Percentiles rank a stretch among this genome's conserved stretches.
phyloP scores from a whole-genome alignment of 768 basidiomycete species.

The Termitomyces sp. region DNA sequence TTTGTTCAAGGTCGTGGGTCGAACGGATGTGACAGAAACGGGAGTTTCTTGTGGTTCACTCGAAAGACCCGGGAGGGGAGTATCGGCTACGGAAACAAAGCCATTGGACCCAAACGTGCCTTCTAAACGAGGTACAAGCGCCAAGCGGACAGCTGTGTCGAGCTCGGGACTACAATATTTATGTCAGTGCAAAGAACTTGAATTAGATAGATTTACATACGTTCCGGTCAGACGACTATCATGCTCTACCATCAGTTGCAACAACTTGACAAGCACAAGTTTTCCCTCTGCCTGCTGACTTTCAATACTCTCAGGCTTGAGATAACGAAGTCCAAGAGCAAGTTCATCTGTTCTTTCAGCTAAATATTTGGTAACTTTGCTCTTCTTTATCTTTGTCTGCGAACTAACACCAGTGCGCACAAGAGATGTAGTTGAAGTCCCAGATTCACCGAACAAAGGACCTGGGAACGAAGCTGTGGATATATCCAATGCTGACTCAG shows the following conservation, averaged over 20 bases:
- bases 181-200: conserved; percentile 1
- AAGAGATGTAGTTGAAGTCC: conserved; percentile 59
- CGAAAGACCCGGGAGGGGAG: conserved; percentile 25
- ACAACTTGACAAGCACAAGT: conserved; percentile 66
- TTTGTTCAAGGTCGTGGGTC: conserved; percentile 65
- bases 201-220: conserved; percentile 47
- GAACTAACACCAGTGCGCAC: conserved; percentile 66
- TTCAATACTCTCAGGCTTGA: conserved; percentile 49
- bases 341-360: conserved; percentile 75
- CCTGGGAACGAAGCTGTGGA: conserved; percentile 74
- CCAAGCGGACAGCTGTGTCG: conserved; percentile 73
- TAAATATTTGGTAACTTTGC: conserved; percentile 74
- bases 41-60: conserved; percentile 43
- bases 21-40: conserved; percentile 58
- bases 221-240: conserved; percentile 86
- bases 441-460: conserved; percentile 79
- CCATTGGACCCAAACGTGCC: conserved; percentile 22
- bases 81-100: conserved; percentile 33
- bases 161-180: conserved; percentile 45
- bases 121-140: conserved; percentile 61
- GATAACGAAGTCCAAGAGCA: conserved; percentile 71
- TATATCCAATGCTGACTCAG: conserved; percentile 58
- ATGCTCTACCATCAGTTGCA: conserved; percentile 82
- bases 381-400: conserved; percentile 82
- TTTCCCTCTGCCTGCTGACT: conserved; percentile 72